Evolutionary conservation across 2,329 filamentous ascomycete species (phyloP).

Genomic region (Penicillium sumatraense): DNA sequence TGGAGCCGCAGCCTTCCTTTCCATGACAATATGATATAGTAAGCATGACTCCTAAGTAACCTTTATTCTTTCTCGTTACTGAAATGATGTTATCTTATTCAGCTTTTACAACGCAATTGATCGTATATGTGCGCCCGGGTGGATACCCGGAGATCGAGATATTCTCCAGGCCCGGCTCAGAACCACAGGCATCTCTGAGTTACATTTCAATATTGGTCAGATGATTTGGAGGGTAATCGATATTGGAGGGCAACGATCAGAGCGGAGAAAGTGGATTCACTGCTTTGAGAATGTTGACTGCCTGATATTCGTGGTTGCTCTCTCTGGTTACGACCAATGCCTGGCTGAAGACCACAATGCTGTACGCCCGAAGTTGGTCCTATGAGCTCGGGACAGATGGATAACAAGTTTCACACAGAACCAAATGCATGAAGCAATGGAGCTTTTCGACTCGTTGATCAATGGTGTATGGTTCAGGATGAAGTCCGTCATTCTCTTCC

Average conservation of each 20-base stretch:
- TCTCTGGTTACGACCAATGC: conserved; percentile 42
- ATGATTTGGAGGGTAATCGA: conserved; percentile 97
- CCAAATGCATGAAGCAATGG: background rate
- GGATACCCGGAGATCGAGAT: conserved; percentile 93
- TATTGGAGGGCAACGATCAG: conserved; percentile 86
- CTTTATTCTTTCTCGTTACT: too few species aligned
- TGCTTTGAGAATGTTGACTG: conserved; percentile 94
- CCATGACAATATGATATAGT: background rate
- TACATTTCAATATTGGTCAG: conserved; percentile 85
- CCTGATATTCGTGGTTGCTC: conserved; percentile 88
- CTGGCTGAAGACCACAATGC: background rate
- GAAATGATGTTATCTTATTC: conserved; percentile 6
- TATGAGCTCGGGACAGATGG: background rate
- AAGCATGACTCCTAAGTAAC: background rate
- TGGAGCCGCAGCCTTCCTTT: background rate
- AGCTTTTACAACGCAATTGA: conserved; percentile 84
- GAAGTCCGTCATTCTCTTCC: background rate
- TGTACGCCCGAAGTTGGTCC: background rate
- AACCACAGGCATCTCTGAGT: conserved; percentile 95
- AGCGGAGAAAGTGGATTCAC: conserved; percentile 97
- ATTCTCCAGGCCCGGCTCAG: conserved; percentile 85
- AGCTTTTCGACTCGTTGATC: background rate
- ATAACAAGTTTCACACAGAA: background rate
- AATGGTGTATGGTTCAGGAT: background rate
- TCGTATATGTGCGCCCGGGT: conserved; percentile 73